Percentiles rank a stretch among this genome's conserved stretches.
Evolutionary conservation across 2,329 filamentous ascomycete species (phyloP).

Genomic region (Salinomyces thailandicus): DNA sequence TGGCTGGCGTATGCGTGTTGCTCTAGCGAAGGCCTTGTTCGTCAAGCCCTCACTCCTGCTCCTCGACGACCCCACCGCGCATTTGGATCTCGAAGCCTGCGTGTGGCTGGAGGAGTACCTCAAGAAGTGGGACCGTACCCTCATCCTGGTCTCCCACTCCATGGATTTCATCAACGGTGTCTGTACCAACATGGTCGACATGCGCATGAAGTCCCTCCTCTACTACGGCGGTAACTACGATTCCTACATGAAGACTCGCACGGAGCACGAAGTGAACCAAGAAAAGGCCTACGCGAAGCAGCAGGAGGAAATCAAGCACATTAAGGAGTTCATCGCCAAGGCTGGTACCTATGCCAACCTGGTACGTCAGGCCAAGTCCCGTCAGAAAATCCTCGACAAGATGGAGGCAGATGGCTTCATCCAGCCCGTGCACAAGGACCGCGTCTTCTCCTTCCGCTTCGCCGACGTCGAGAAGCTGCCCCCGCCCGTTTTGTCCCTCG

Average conservation of each 20-base stretch:
- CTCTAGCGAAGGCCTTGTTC: conserved; percentile 92
- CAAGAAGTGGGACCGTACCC: conserved; percentile 98
- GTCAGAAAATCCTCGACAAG: conserved; percentile 99
- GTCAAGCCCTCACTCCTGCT: conserved; percentile 93
- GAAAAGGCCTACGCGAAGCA: conserved; percentile 99
- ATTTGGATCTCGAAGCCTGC: conserved; percentile 98
- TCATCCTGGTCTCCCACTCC: conserved; percentile 93
- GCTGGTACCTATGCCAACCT: conserved; percentile 99
- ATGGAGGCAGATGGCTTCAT: conserved; percentile 99
- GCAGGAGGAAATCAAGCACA: conserved; percentile 97
- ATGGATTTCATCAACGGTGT: conserved; percentile 99
- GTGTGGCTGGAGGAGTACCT: conserved; percentile 99
- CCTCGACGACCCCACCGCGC: conserved; percentile 95
- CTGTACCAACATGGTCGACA: conserved; percentile 96
- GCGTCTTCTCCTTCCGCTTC: conserved; percentile 94
- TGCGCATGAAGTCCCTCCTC: conserved; percentile 76
- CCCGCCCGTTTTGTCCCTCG: conserved; percentile 89
- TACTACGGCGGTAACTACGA: conserved; percentile 99
- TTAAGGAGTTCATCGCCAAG: conserved; percentile 99
- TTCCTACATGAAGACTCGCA: conserved; percentile 83
- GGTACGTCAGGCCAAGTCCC: conserved; percentile 95
- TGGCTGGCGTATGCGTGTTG: conserved; percentile 99
- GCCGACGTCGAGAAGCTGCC: conserved; percentile 99
- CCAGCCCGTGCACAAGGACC: conserved; percentile 73
- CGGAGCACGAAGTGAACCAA: conserved; percentile 94